phyloP scores from a whole-genome alignment of 2,329 filamentous ascomycete species.

The Xylariales sp. region DNA sequence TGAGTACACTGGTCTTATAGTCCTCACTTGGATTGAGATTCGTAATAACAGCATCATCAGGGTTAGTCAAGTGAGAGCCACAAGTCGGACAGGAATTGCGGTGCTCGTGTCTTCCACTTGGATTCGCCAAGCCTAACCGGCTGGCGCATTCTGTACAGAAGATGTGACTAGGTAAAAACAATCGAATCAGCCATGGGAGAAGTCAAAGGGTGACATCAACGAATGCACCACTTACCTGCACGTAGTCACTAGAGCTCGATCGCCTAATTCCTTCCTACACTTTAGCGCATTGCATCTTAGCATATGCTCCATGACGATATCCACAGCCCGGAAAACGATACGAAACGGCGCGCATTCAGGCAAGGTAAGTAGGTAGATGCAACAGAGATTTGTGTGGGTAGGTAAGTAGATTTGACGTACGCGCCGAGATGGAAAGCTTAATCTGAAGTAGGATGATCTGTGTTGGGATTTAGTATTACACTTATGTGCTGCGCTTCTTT shows the following conservation, averaged over 20 bases:
- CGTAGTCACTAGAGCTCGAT: slow-evolving; percentile 77
- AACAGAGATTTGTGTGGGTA: too few relatives aligned
- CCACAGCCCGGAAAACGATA: too few relatives aligned
- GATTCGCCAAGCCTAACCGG: slow-evolving; percentile 54
- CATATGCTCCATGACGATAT: slow-evolving; percentile 73
- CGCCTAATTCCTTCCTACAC: slow-evolving; percentile 65
- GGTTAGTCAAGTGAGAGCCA: slow-evolving; percentile 58
- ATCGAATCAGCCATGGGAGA: neutral
- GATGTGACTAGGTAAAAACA: slow-evolving; percentile 58
- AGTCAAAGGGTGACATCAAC: slow-evolving; percentile 9
- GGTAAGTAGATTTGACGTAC: too few relatives aligned
- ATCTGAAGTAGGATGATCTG: too few relatives aligned
- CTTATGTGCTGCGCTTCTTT: too few relatives aligned
- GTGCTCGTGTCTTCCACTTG: slow-evolving; percentile 38
- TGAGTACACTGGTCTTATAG: slow-evolving; percentile 82
- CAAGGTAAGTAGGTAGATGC: too few relatives aligned
- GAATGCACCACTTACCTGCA: slow-evolving; percentile 58
- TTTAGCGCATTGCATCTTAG: slow-evolving; percentile 77
- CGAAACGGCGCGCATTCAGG: too few relatives aligned
- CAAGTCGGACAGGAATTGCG: slow-evolving; percentile 71
- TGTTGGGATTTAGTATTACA: too few relatives aligned
- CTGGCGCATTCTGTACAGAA: slow-evolving; percentile 77
- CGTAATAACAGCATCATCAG: slow-evolving; percentile 69
- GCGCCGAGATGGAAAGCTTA: too few relatives aligned
- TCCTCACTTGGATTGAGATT: slow-evolving; percentile 77